A percentile compares a stretch with the other conserved stretches of the same genome.
Evolutionary conservation across 2,329 filamentous ascomycete genomes (phyloP).

Genomic region (Fusarium papillatum): DNA sequence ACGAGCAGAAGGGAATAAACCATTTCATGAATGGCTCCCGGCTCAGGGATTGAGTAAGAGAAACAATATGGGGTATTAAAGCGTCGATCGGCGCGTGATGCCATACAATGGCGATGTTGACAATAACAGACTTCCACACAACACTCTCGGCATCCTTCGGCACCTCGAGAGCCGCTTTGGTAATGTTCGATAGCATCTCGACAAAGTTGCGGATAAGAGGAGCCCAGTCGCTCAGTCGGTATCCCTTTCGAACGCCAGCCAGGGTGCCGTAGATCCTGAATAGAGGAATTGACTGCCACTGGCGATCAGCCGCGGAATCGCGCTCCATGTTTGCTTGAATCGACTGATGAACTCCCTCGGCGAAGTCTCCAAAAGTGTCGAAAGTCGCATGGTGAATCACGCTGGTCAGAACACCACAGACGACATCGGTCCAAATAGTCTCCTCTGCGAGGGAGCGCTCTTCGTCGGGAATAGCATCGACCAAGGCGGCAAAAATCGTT

Average conservation of each 20-base stretch:
- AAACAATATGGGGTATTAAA: conserved; percentile 77
- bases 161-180: conserved; percentile 53
- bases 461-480: conserved; percentile 64
- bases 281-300: conserved; percentile 61
- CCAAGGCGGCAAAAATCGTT: conserved; percentile 64
- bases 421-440: conserved; percentile 72
- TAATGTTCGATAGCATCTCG: conserved; percentile 63
- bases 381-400: conserved; percentile 85
- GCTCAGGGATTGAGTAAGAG: conserved; percentile 75
- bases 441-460: conserved; percentile 62
- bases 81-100: conserved; percentile 85
- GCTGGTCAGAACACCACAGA: conserved; percentile 83
- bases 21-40: conserved; percentile 75
- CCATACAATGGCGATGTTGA: conserved; percentile 75
- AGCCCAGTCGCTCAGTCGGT: conserved; percentile 80
- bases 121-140: conserved; percentile 71
- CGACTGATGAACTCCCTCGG: conserved; percentile 71
- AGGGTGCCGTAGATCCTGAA: conserved; percentile 75
- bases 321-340: conserved; percentile 54
- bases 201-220: conserved; percentile 70
- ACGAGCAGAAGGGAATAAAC: conserved; percentile 89
- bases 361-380: conserved; percentile 79
- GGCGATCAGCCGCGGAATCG: conserved; percentile 20
- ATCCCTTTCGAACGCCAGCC: conserved; percentile 85
- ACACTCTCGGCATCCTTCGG: conserved; percentile 53